Percentiles rank a stretch among this genome's conserved stretches.
Conservation (phyloP, 768 basidiomycete genomes). For the Russula sp. region DNA sequence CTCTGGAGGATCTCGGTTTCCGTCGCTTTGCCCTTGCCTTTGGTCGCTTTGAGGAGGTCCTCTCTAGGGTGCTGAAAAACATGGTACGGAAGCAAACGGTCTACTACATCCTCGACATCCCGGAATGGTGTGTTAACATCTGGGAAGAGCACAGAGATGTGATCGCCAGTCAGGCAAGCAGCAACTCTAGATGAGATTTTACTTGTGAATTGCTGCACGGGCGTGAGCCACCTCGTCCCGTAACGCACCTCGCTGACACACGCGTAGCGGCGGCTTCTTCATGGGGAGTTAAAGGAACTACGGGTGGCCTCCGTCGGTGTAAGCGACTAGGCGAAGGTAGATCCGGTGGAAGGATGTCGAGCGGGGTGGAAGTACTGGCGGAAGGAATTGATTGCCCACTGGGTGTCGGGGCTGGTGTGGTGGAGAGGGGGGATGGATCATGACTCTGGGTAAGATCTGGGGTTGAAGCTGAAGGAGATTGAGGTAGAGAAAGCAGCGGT, state of each 20-base stretch:
- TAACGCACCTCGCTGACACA: constrained; percentile 17
- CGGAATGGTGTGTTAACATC: constrained; percentile 66
- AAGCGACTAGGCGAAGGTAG: constrained; percentile 4
- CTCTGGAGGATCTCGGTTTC: constrained; percentile 37
- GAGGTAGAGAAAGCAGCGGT: constrained; percentile 18
- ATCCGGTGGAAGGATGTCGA: background rate
- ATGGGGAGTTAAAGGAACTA: constrained; percentile 13
- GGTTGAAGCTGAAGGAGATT: constrained; percentile 12
- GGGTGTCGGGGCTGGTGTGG: background rate
- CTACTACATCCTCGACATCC: constrained; percentile 55
- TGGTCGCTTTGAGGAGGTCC: constrained; percentile 45
- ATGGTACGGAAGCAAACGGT: constrained; percentile 75
- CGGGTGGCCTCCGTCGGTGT: constrained; percentile 8
- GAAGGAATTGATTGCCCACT: background rate
- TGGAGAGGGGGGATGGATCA: background rate
- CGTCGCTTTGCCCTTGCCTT: constrained; percentile 60
- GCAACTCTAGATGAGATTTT: constrained; percentile 41
- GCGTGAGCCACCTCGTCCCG: background rate
- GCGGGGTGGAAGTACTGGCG: constrained; percentile 12
- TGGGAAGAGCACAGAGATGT: constrained; percentile 52
- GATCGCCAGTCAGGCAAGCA: constrained; percentile 55
- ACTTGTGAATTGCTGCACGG: background rate
- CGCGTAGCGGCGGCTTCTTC: constrained; percentile 20
- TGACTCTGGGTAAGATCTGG: background rate
- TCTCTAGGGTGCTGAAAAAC: constrained; percentile 69